A percentile compares a stretch with the other conserved stretches of the same genome.
Evolutionary conservation across 2,329 filamentous ascomycete species (phyloP).

Genomic region (Colletotrichum lupini): DNA sequence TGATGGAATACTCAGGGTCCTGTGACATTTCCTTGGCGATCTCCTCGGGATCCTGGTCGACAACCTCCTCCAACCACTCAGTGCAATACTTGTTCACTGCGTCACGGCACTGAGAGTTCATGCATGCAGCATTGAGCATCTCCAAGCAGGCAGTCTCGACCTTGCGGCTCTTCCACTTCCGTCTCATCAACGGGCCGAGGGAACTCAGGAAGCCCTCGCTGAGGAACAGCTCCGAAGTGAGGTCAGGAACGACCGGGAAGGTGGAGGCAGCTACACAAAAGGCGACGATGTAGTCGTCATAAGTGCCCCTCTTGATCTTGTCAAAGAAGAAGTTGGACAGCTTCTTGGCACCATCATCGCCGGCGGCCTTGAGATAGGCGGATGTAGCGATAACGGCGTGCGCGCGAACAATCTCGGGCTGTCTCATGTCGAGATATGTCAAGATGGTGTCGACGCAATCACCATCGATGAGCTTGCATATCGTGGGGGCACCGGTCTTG

Average conservation of each 20-base stretch:
- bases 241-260: slow-evolving; percentile 85
- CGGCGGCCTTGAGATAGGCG: slow-evolving; percentile 83
- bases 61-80: slow-evolving; percentile 87
- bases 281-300: slow-evolving; percentile 89
- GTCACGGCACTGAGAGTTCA: slow-evolving; percentile 84
- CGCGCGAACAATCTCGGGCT: slow-evolving; percentile 77
- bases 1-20: slow-evolving; percentile 68
- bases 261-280: slow-evolving; percentile 92
- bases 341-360: slow-evolving; percentile 75
- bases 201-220: slow-evolving; percentile 86
- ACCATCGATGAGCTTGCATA: slow-evolving; percentile 73
- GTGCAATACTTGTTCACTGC: slow-evolving; percentile 86
- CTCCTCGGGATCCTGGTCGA: slow-evolving; percentile 76
- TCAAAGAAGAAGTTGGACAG: slow-evolving; percentile 81
- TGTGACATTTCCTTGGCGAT: slow-evolving; percentile 60
- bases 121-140: slow-evolving; percentile 90
- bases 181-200: slow-evolving; percentile 80
- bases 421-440: slow-evolving; percentile 86
- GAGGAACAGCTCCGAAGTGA: slow-evolving; percentile 83
- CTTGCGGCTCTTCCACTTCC: slow-evolving; percentile 84
- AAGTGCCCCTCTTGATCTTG: slow-evolving; percentile 77
- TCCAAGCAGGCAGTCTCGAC: slow-evolving; percentile 90
- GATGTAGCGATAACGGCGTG: slow-evolving; percentile 86
- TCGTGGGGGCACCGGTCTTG: slow-evolving; percentile 57
- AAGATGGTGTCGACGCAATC: slow-evolving; percentile 87